Evolutionary conservation across 176 grass and related monocot genomes (phyloP).

Genomic region (Cenchrus americanus): DNA sequence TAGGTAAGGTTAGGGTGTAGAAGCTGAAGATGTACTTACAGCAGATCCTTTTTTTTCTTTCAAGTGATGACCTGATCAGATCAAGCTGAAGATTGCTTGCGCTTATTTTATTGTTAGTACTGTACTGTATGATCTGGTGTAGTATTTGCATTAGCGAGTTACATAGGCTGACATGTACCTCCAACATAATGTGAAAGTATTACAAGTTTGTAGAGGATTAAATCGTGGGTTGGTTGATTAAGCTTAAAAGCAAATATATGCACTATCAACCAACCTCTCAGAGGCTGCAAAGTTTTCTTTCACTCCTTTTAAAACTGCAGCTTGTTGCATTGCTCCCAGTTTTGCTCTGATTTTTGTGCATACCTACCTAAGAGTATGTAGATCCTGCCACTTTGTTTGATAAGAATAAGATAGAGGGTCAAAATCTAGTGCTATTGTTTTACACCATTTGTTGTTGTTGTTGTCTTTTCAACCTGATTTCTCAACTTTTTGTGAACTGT

Average conservation of each 20-base stretch:
- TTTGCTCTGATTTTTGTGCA: not conserved
- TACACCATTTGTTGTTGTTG: not conserved
- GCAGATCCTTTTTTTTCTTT: not conserved
- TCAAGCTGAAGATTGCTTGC: not conserved
- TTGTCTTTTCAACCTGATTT: not conserved
- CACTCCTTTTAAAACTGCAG: not conserved
- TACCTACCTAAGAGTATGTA: slow-evolving; percentile 13
- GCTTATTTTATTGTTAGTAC: not conserved
- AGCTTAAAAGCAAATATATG: not conserved
- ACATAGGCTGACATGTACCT: not conserved
- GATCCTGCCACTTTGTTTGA: not conserved
- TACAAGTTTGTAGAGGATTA: slow-evolving; percentile 11
- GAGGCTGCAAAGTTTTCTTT: not conserved
- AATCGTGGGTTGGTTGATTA: not conserved
- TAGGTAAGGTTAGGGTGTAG: not conserved
- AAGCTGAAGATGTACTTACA: slow-evolving; percentile 17
- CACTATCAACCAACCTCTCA: not conserved
- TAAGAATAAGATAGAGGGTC: slow-evolving; percentile 4
- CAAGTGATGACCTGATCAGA: not conserved
- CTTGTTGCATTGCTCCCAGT: not conserved
- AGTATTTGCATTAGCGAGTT: not conserved
- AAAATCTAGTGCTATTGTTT: slow-evolving; percentile 3
- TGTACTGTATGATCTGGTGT: not conserved
- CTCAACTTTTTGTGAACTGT: not conserved
- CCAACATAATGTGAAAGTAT: not conserved